Evolutionary conservation across 768 basidiomycete genomes (phyloP).

Genomic region (Sporobolomyces phaffii): DNA sequence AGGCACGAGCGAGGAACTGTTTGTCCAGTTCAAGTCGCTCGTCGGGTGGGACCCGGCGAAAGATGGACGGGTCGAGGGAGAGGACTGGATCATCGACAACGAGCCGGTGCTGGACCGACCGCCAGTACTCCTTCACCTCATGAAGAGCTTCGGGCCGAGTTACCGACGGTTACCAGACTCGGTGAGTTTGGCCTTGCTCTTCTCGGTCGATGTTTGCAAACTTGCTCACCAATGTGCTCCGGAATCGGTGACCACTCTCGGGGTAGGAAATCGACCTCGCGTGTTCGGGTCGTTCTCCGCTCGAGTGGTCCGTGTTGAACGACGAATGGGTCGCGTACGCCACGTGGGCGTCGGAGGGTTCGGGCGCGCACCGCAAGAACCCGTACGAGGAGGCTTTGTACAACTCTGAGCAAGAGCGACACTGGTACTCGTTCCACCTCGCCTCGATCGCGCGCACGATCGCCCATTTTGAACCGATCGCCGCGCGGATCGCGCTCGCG

Average conservation of each 20-base stretch:
- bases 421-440: slow-evolving; percentile 93
- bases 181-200: slow-evolving; percentile 14
- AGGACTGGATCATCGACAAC: slow-evolving; percentile 58
- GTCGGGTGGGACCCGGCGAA: slow-evolving; percentile 61
- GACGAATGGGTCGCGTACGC: slow-evolving; percentile 98
- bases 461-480: slow-evolving; percentile 79
- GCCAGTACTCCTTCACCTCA: slow-evolving; percentile 53
- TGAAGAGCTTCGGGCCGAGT: slow-evolving; percentile 66
- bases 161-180: slow-evolving; percentile 17
- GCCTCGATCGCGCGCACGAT: slow-evolving; percentile 87
- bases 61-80: slow-evolving; percentile 40
- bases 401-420: slow-evolving; percentile 94
- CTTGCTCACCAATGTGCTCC: too few species aligned
- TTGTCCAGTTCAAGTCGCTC: slow-evolving; percentile 72
- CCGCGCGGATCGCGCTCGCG: slow-evolving; percentile 79
- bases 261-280: slow-evolving; percentile 83
- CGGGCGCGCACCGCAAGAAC: slow-evolving; percentile 93
- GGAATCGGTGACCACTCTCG: background rate
- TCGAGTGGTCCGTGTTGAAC: slow-evolving; percentile 92
- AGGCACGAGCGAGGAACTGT: slow-evolving; percentile 60
- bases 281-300: slow-evolving; percentile 88
- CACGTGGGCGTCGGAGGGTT: slow-evolving; percentile 93
- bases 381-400: slow-evolving; percentile 90
- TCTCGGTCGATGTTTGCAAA: too few species aligned
- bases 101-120: slow-evolving; percentile 57